These are phyloP conservation scores for Aquilaria agallochum DNA, from an alignment of 441 rosid genomes.

Conservation along the genomic window DNA sequence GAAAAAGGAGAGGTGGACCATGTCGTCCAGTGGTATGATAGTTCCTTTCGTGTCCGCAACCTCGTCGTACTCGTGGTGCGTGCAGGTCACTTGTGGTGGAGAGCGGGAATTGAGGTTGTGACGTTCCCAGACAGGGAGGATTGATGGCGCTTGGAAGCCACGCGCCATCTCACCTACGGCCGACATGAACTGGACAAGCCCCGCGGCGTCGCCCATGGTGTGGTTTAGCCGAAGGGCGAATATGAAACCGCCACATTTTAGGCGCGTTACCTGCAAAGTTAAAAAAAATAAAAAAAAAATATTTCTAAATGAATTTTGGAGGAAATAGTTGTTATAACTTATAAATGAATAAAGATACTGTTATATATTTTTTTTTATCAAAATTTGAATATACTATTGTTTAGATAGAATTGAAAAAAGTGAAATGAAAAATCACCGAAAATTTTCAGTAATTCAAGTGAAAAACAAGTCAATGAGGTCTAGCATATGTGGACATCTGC, in stretches of 20 bases:
- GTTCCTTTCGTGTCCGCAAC: neutral
- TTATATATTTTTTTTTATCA: too few relatives aligned
- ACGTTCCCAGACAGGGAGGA: slow-evolving; percentile 10
- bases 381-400: too few relatives aligned
- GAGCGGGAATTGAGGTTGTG: slow-evolving; percentile 1
- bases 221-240: slow-evolving; percentile 14
- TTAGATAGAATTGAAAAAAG: too few relatives aligned
- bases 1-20: slow-evolving; percentile 12
- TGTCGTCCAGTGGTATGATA: slow-evolving; percentile 2
- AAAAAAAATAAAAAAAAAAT: neutral
- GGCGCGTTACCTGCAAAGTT: slow-evolving; percentile 14
- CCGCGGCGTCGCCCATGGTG: slow-evolving; percentile 13
- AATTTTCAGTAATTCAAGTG: too few relatives aligned
- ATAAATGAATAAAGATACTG: too few relatives aligned
- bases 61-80: slow-evolving; percentile 9
- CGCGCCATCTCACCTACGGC: slow-evolving; percentile 15
- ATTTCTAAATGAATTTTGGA: neutral
- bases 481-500: too few relatives aligned
- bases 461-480: too few relatives aligned
- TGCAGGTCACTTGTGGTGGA: slow-evolving; percentile 7
- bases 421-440: too few relatives aligned
- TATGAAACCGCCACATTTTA: slow-evolving; percentile 19
- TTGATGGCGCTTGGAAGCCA: slow-evolving; percentile 5
- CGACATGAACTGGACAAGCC: slow-evolving; percentile 7
- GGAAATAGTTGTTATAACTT: neutral